phyloP scores from a whole-genome alignment of 176 grass and related monocot species.

The Eremochloa ophiuroides region DNA sequence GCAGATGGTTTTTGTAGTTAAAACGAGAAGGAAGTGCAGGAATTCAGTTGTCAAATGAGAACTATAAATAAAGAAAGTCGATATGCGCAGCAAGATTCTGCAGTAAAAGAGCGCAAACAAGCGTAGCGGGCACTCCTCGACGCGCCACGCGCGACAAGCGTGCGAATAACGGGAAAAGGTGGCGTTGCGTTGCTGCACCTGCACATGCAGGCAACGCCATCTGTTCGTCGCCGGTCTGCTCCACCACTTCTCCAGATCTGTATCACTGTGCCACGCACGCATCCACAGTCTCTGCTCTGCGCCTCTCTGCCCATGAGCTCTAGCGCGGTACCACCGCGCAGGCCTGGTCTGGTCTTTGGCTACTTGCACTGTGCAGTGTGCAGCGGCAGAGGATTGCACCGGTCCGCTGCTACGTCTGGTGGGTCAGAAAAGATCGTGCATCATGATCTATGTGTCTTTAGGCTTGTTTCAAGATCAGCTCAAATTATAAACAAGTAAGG shows the following conservation, averaged over 20 bases:
- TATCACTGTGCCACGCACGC: neutral
- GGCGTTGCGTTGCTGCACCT: neutral
- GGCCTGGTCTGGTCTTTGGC: neutral
- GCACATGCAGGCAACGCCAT: neutral
- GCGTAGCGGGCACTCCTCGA: too few species aligned
- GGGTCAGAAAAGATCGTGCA: neutral
- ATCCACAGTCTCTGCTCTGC: neutral
- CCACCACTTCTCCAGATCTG: neutral
- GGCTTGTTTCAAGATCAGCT: too few species aligned
- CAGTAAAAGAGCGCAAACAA: too few species aligned
- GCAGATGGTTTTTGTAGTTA: neutral
- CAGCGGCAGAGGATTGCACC: neutral
- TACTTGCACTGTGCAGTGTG: neutral
- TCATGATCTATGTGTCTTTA: neutral
- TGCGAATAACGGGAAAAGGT: slow-evolving; percentile 7
- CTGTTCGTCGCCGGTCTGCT: neutral
- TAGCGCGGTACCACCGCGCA: neutral
- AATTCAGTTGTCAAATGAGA: neutral
- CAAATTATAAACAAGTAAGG: too few species aligned
- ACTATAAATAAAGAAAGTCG: too few species aligned
- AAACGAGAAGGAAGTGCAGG: neutral
- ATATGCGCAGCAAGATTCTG: too few species aligned
- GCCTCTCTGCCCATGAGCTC: neutral
- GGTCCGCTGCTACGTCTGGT: neutral
- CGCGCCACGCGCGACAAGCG: slow-evolving; percentile 32